phyloP scores from a whole-genome alignment of 2,329 filamentous ascomycete species.

The Penicillium glabrum region DNA sequence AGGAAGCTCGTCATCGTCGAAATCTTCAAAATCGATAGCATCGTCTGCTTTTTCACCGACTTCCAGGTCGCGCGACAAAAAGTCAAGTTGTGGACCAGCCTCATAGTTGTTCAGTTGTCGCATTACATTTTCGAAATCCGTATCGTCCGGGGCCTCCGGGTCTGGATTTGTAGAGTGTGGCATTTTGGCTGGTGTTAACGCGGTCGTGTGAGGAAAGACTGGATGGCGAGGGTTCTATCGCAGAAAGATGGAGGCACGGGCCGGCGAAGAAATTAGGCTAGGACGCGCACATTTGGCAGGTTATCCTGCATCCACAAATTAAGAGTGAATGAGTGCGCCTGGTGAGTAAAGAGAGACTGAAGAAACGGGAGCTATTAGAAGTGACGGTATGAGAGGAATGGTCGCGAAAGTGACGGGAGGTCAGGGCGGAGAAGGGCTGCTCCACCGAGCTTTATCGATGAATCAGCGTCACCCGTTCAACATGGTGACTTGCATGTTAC shows the following conservation, averaged over 20 bases:
- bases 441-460: not conserved
- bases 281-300: not conserved
- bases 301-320: not conserved
- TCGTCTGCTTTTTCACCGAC: constrained; percentile 81
- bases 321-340: not conserved
- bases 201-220: not conserved
- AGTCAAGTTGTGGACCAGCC: constrained; percentile 38
- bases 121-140: constrained; percentile 44
- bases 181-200: constrained; percentile 25
- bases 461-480: not conserved
- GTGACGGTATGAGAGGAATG: not conserved
- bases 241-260: not conserved
- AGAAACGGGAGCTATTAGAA: not conserved
- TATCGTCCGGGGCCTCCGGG: constrained; percentile 34
- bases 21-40: constrained; percentile 86
- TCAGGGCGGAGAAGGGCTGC: not conserved
- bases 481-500: no score
- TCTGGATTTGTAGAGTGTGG: constrained; percentile 38
- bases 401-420: not conserved
- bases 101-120: constrained; percentile 42
- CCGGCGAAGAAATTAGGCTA: not conserved
- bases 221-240: not conserved
- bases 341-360: not conserved
- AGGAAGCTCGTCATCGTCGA: constrained; percentile 86
- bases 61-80: constrained; percentile 41